Base-by-base conservation (phyloP, 371 early-diverging fungal genomes). In the Actinomortierella wolfii region DNA sequence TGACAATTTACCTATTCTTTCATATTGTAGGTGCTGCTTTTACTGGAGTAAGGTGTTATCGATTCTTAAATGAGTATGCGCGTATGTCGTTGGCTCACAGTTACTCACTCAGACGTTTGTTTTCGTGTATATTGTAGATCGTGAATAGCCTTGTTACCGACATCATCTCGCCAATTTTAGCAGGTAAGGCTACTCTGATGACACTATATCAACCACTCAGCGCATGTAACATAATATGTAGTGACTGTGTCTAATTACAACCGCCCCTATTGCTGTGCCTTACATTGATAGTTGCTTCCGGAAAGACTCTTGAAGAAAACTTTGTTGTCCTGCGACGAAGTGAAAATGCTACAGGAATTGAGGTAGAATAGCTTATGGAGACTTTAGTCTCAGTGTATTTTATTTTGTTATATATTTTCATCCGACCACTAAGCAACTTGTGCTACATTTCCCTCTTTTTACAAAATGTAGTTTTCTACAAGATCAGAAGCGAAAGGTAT, bases 11-110 rank as follows among this genome's bases (percentile, higher is more conserved):
- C n/a, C 18, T 41, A 23, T 52, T 18, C 52, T 23, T 8, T 21
- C 13, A 34, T n/a, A 20, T 7, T n/a, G 21, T 29, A 68, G 69
- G 69, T 63, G 59, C 64, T 59, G 86, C 86, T 13, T 86, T 84
- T 65, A 80, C 78, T 2, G 67, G 74, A 14, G 64, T 68, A 63
- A 52, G 69, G 45, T n/a, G 21, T 47, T 8, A 3, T 24, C 21
- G 24, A 47, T 8, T 20, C 11, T 47, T 11, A 6, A 24, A 47
- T 47, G 47, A 18, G 21, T 8, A 8, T 44, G n/a, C n/a, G n/a
- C n/a, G n/a, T n/a, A n/a, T n/a, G n/a, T n/a, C n/a, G 34, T 34
- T 4, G 34, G 34, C 47, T 47, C 18, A 47, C 21, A 18, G 8
- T 6, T 44, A 5, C 44, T 44, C 13, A 13, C 15, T 13, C 44